Base-by-base conservation (phyloP, 352 stramenopile species). In the Pythium myriotylum region DNA sequence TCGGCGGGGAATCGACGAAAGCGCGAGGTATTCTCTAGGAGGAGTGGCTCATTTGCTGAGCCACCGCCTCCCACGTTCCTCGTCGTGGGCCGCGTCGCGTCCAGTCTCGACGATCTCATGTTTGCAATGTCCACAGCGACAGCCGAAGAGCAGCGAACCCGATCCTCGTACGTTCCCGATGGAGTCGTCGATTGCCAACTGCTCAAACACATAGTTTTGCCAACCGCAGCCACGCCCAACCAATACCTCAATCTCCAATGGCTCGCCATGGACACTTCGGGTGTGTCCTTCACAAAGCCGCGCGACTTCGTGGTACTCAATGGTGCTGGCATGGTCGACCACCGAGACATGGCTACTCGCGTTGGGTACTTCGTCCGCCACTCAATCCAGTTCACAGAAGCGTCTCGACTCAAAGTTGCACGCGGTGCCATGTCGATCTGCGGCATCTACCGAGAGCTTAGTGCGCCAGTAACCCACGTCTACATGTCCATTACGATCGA, bases 21-120 rank as follows among this genome's bases (percentile, higher is more conserved):
- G 17, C 29, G 33, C 17, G 29, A 7, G 3, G 39, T 19, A 32
- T 41, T 63, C 39, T 23, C 26, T 4, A 20, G 48, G 13, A 26
- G 45, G 33, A 27, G 33, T 23, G 7, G 24, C 5, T 22, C 50
- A n/a, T 29, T 35, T 0, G 16, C 5, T 10, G 10, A 5, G 10
- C 29, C 29, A 10, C 29, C 29, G 5, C 29, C 29, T 16, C 78
- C 76, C 0, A 79, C 71, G 14, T 61, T 89, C 45, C 54, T 86
- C 23, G 67, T 85, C 40, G 55, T 84, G 13, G 81, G 81, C 9
- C 74, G 76, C 7, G 47, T 89, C 17, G 54, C 71, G 2, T 75
- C 79, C 7, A 71, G 55, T 16, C 59, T 91, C 35, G 75, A 91
- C 27, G 79, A 88, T 51, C 57, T 86, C 49, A 83, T 91, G 75